Percentiles rank a stretch among this genome's conserved stretches.
These are phyloP conservation scores for Globisporangium uncinulatum DNA, from an alignment of 352 stramenopile genomes.

Conservation along the genomic window DNA sequence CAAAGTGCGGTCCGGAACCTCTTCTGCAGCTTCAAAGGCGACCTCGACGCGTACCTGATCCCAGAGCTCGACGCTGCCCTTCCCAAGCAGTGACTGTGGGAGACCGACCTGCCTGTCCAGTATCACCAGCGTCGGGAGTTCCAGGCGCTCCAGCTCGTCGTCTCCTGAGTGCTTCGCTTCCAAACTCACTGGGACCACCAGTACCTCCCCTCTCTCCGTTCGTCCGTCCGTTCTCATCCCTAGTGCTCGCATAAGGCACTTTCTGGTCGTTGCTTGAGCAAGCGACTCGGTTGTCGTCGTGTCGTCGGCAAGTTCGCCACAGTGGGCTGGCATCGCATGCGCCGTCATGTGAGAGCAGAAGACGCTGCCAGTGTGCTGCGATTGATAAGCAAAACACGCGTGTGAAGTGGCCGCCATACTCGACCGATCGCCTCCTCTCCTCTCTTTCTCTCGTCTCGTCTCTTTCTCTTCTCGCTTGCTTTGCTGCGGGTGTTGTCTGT, in stretches of 20 bases:
- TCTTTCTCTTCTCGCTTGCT: background rate
- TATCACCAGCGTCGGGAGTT: background rate
- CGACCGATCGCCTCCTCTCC: background rate
- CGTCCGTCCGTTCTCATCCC: too few species aligned
- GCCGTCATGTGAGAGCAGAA: too few species aligned
- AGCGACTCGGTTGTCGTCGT: background rate
- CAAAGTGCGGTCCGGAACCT: constrained; percentile 13
- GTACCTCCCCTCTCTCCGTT: background rate
- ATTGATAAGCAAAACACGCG: background rate
- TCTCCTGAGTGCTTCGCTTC: too few species aligned
- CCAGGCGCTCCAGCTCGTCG: too few species aligned
- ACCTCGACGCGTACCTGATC: constrained; percentile 27
- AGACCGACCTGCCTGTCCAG: background rate
- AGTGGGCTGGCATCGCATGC: too few species aligned
- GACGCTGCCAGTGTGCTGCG: too few species aligned
- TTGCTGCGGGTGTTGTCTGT: background rate
- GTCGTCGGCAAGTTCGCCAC: background rate
- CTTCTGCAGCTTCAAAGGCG: constrained; percentile 19
- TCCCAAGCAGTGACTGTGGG: constrained; percentile 10
- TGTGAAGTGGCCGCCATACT: too few species aligned
- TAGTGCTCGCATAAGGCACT: too few species aligned
- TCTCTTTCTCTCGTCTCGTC: background rate
- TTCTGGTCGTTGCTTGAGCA: too few species aligned
- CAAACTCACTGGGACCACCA: background rate
- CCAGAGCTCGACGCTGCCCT: constrained; percentile 15